These are phyloP conservation scores for Noccaea caerulescens DNA, from an alignment of 345 rosid genomes.

Conservation along the genomic window DNA sequence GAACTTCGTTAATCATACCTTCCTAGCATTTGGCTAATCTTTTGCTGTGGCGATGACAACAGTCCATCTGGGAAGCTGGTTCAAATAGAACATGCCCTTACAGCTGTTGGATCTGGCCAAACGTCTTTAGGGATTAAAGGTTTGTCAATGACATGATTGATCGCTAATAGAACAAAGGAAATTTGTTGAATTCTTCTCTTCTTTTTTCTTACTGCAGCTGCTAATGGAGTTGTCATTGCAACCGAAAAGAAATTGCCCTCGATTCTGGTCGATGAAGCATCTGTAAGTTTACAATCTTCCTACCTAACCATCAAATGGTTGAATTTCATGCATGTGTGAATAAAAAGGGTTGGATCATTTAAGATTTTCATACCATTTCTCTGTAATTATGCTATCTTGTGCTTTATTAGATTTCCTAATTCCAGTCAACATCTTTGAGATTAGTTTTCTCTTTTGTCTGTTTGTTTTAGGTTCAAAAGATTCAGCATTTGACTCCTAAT, in stretches of 20 bases:
- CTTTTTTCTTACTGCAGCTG: slow-evolving; percentile 56
- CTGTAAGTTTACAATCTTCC: slow-evolving; percentile 55
- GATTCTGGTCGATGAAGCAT: slow-evolving; percentile 87
- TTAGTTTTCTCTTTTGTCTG: neutral
- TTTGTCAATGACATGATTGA: slow-evolving; percentile 29
- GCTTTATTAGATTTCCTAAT: neutral
- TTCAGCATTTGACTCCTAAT: slow-evolving; percentile 83
- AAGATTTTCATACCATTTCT: neutral
- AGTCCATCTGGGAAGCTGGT: slow-evolving; percentile 99
- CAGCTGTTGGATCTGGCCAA: slow-evolving; percentile 94
- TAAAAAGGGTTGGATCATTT: neutral
- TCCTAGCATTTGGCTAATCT: neutral
- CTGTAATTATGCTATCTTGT: neutral
- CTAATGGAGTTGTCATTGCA: slow-evolving; percentile 93
- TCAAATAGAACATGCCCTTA: slow-evolving; percentile 95
- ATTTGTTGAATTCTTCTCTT: neutral
- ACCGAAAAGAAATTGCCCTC: slow-evolving; percentile 94
- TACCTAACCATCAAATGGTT: neutral
- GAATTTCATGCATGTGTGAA: neutral
- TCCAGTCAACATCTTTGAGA: neutral
- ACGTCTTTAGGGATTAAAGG: slow-evolving; percentile 96
- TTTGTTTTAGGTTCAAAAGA: slow-evolving; percentile 81
- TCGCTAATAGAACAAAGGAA: neutral
- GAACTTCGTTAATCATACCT: neutral
- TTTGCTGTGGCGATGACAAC: slow-evolving; percentile 20